These are phyloP conservation scores for Sarcodon sp. DNA, from an alignment of 768 basidiomycete genomes.

Conservation along the genomic window DNA sequence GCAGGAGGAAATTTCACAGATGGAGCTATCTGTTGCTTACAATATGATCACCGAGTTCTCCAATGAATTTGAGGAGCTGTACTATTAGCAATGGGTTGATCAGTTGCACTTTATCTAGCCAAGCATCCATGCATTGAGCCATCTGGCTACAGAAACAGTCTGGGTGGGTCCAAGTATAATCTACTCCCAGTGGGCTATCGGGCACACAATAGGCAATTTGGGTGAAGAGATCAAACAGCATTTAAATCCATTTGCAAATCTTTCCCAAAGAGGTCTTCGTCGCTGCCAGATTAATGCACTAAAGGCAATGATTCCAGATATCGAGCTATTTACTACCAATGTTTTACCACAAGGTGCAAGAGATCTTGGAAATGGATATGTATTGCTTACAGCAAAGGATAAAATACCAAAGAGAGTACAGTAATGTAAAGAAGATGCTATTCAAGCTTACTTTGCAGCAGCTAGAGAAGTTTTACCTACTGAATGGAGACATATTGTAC, in stretches of 20 bases:
- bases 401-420: too few relatives aligned
- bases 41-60: slow-evolving; percentile 12
- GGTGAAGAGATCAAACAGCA: slow-evolving; percentile 14
- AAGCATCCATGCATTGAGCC: slow-evolving; percentile 18
- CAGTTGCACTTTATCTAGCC: slow-evolving; percentile 21
- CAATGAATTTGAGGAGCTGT: slow-evolving; percentile 21
- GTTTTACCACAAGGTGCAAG: slow-evolving; percentile 1
- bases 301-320: slow-evolving; percentile 10
- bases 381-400: too few relatives aligned
- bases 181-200: slow-evolving; percentile 13
- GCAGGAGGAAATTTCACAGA: slow-evolving; percentile 4
- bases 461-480: too few relatives aligned
- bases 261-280: slow-evolving; percentile 9
- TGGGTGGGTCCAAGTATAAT: slow-evolving; percentile 7
- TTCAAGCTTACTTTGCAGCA: too few relatives aligned
- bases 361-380: slow-evolving; percentile 13
- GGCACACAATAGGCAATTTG: slow-evolving; percentile 13
- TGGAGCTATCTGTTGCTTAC: slow-evolving; percentile 13
- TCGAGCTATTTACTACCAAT: slow-evolving; percentile 4
- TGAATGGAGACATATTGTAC: too few relatives aligned
- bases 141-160: slow-evolving; percentile 13
- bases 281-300: slow-evolving; percentile 14
- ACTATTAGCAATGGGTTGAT: slow-evolving; percentile 14
- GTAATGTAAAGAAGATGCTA: too few relatives aligned
- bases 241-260: slow-evolving; percentile 13